Evolutionary conservation across 169 alveolate species (phyloP), one percentile per base, ranked within the genome.

Genomic region (Eimeria maxima): DNA sequence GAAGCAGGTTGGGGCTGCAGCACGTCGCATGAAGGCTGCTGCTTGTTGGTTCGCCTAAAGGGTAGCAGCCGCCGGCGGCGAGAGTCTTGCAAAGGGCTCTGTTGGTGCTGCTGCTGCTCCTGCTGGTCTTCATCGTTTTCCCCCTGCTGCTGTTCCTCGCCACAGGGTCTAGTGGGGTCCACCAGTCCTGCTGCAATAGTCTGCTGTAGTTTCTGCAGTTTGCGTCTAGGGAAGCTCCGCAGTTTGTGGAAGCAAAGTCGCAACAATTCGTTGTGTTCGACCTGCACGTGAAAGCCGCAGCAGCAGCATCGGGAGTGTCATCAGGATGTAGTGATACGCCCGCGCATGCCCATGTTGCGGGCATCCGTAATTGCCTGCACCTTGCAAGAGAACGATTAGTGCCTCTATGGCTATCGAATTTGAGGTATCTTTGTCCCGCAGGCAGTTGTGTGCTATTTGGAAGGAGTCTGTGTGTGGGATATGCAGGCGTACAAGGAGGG

Each of bases 211-310:
- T 44, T 80, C 57, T 50, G 55, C 67, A 90, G 57, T 71, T 73
- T 76, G 63, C 95, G 95, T 38, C 95, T 74, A 1, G 95, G 65
- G 42, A 90, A 55, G 38, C 95, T 45, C n/a, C 95, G 88, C 42
- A 90, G 55, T 38, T 71, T 53, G 38, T 69, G n/a, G 76, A 90
- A 90, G 50, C 88, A 76, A 29, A 71, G 71, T 0, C 55, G 83
- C 74, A 90, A 42, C 95, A 90, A 57, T 60, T 90, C 95, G 89
- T 90, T 73, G 86, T 76, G 95, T 45, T 44, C 76, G n/a, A 90
- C 95, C 95, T 90, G 57, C 80, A 63, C 8, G 83, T 18, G 60
- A 11, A 50, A 29, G 91, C 29, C 27, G 67, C 71, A 50, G 93
- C 33, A 50, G 67, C 60, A 57, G 65, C 53, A 84, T 76, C 74